Conservation (phyloP, 805 yeast species). For the Lachancea waltii region DNA sequence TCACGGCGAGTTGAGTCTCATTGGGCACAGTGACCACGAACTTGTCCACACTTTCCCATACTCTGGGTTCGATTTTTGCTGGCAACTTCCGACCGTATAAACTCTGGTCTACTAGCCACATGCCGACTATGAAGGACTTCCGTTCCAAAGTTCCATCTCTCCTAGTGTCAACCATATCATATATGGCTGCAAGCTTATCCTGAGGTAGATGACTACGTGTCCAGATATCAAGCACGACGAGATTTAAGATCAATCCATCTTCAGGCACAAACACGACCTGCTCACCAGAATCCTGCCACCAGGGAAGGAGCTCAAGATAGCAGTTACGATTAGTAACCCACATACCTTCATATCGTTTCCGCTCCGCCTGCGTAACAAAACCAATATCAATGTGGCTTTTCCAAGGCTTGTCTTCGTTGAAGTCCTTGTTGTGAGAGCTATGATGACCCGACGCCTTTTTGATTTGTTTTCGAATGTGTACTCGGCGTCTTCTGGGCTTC, state of each 20-base stretch:
- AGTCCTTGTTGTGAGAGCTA: conserved; percentile 33
- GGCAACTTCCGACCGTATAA: conserved; percentile 91
- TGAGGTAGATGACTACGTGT: conserved; percentile 62
- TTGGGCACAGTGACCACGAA: conserved; percentile 18
- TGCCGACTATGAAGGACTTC: conserved; percentile 87
- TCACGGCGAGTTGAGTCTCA: conserved; percentile 5
- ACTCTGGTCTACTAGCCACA: conserved; percentile 97
- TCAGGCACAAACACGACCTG: conserved; percentile 16
- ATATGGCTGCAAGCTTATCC: conserved; percentile 53
- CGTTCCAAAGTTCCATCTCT: conserved; percentile 71
- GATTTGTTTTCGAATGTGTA: conserved; percentile 5
- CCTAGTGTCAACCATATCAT: conserved; percentile 63
- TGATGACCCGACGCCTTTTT: conserved; percentile 8
- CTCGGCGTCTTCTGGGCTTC: conserved; percentile 7
- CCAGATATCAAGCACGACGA: conserved; percentile 77
- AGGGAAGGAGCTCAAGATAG: conserved; percentile 39
- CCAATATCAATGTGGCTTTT: conserved; percentile 65
- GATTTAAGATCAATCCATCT: conserved; percentile 33
- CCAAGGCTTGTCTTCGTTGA: conserved; percentile 93
- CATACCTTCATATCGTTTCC: conserved; percentile 85
- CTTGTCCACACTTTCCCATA: conserved; percentile 73
- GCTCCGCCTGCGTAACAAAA: conserved; percentile 53
- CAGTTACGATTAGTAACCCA: conserved; percentile 85
- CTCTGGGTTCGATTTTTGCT: conserved; percentile 49
- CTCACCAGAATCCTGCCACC: conserved; percentile 29